These are phyloP conservation scores for Rhizophagus prolifer DNA, from an alignment of 192 early-diverging fungal genomes.

Conservation along the genomic window DNA sequence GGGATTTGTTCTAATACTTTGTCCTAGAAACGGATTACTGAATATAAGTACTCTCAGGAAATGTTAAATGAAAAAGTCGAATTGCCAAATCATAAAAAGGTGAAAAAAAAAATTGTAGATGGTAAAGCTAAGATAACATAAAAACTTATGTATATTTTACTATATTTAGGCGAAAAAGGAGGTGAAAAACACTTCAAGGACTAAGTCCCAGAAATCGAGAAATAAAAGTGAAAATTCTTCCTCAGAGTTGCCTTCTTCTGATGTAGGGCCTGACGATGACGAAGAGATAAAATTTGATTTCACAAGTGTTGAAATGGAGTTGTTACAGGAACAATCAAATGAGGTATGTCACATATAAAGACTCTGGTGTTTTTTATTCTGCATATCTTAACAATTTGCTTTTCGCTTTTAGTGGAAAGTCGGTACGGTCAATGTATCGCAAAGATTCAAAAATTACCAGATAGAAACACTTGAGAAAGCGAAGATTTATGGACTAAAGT, in stretches of 20 bases:
- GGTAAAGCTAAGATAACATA: too few relatives aligned
- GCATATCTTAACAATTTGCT: constrained; percentile 2
- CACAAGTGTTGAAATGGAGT: constrained; percentile 6
- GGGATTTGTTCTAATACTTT: too few relatives aligned
- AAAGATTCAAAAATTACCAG: constrained; percentile 29
- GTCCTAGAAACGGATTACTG: too few relatives aligned
- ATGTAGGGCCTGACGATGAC: constrained; percentile 23
- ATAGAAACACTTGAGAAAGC: constrained; percentile 28
- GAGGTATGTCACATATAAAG: constrained; percentile 29
- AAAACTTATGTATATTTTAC: too few relatives aligned
- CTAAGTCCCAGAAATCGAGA: neutral
- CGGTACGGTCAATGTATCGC: constrained; percentile 4
- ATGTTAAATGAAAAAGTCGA: too few relatives aligned
- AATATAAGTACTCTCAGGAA: too few relatives aligned
- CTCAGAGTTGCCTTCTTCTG: constrained; percentile 1
- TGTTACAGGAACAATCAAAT: constrained; percentile 10
- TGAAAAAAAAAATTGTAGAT: too few relatives aligned
- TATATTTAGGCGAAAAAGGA: too few relatives aligned
- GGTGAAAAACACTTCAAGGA: neutral
- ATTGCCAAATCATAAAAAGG: too few relatives aligned
- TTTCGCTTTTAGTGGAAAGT: constrained; percentile 25
- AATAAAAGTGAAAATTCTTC: constrained; percentile 16
- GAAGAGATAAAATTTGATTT: constrained; percentile 30
- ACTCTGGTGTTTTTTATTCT: constrained; percentile 21
- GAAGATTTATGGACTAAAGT: constrained; percentile 21